Conservation (phyloP, 441 rosid genomes). For the Pelargonium citronellum region DNA sequence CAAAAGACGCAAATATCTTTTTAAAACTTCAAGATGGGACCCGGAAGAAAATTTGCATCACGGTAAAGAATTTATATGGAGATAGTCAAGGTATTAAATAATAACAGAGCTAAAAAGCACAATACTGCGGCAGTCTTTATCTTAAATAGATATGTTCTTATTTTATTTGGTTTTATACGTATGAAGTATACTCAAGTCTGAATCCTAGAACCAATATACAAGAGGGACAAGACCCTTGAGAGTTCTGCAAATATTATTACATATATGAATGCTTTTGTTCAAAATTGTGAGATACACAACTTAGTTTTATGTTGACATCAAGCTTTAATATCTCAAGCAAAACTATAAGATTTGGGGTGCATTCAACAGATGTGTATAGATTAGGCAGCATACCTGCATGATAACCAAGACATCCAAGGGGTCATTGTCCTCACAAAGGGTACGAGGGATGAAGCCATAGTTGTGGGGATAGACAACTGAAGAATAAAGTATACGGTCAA, state of each 20-base stretch:
- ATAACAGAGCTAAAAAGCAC: background rate
- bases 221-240: background rate
- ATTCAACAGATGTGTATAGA: background rate
- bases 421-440: constrained; percentile 70
- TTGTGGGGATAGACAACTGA: constrained; percentile 77
- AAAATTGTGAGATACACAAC: too few species aligned
- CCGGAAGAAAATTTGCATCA: too few species aligned
- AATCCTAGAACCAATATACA: background rate
- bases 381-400: constrained; percentile 47
- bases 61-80: background rate
- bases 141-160: background rate
- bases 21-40: background rate
- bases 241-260: too few species aligned
- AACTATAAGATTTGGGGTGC: background rate
- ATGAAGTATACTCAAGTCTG: background rate
- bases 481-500: constrained; percentile 62
- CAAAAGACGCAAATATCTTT: background rate
- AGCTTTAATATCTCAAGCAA: background rate
- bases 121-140: background rate
- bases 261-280: too few species aligned
- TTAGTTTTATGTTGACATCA: background rate
- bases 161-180: background rate
- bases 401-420: constrained; percentile 69
- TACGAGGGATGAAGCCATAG: constrained; percentile 72
- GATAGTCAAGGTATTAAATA: background rate